Evolutionary conservation across 805 yeast genomes (phyloP), one percentile per base, ranked within the genome.

Genomic region (Yamadazyma ubonensis): DNA sequence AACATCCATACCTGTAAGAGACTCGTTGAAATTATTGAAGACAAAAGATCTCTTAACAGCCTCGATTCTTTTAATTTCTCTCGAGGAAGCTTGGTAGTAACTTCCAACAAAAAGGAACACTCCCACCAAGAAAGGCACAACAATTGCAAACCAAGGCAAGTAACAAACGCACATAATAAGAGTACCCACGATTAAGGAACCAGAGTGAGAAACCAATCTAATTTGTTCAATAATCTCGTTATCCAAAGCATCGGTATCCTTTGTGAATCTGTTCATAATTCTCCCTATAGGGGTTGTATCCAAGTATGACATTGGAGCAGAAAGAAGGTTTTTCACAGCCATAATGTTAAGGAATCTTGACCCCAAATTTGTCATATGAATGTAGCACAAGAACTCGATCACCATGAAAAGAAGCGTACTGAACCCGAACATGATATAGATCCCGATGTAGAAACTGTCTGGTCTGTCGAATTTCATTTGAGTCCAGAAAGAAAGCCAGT

Each of bases 231-330:
- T 75, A 43, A 87, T 65, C 59, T 84, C 91, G 55, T 86, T 86
- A 54, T 88, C 96, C 57, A 86, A 65, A 6, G 81, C 78, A 57
- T 88, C 95, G 0, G 93, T 83, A 59, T 88, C 96, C 51, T 86
- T 86, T 2, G 96, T 86, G 58, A 87, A 87, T 49, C 96, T 70
- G 63, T 87, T 88, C 57, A 89, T 66, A 43, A 88, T 81, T 49
- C 96, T 73, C 2, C 96, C 96, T 67, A 86, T 73, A 15, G 96
- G 96, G 0, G 95, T 85, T 7, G 86, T 78, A 54, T 89, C 96
- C 61, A 87, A 71, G 55, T 77, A 89, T 0, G 80, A 62, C 90
- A 86, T 86, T 33, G 95, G 95, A 2, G 91, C 81, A 44, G 79
- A 80, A 43, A 88, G 63, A 7, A 88, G 65, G 23, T 67, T 73